Evolutionary conservation across 2,329 filamentous ascomycete genomes (phyloP).

Genomic region (Aspergillus fumigatiaffinis): DNA sequence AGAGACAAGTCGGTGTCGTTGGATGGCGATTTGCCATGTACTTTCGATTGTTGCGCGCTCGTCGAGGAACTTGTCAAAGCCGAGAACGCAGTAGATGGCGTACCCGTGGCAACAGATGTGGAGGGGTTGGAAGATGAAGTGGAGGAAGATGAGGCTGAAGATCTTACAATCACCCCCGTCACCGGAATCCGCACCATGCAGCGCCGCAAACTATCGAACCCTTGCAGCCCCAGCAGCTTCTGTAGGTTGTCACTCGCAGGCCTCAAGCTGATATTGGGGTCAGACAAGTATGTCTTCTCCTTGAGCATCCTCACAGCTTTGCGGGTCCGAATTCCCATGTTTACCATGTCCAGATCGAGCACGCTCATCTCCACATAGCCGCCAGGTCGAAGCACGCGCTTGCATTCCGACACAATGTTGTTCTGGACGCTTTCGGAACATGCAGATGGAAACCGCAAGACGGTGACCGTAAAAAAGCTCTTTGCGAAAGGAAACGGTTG

Average conservation of each 20-base stretch:
- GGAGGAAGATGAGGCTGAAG: constrained; percentile 39
- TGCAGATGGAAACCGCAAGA: constrained; percentile 45
- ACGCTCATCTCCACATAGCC: constrained; percentile 49
- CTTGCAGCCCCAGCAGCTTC: constrained; percentile 41
- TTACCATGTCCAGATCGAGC: constrained; percentile 48
- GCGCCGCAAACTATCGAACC: constrained; percentile 47
- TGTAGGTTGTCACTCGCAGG: constrained; percentile 48
- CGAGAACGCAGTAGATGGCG: constrained; percentile 22
- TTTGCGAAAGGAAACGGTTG: constrained; percentile 45
- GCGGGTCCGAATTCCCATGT: constrained; percentile 46
- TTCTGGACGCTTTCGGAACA: constrained; percentile 42
- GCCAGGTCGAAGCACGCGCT: constrained; percentile 46
- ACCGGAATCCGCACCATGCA: constrained; percentile 49
- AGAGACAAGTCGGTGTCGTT: constrained; percentile 46
- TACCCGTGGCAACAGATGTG: constrained; percentile 23
- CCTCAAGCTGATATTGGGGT: constrained; percentile 43
- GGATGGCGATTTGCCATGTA: constrained; percentile 28
- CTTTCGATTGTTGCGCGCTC: constrained; percentile 13
- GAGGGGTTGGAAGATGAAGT: constrained; percentile 37
- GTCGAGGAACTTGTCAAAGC: constrained; percentile 21
- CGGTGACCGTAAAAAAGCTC: constrained; percentile 44
- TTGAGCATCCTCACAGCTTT: constrained; percentile 45
- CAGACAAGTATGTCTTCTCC: constrained; percentile 41
- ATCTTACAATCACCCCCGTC: constrained; percentile 41
- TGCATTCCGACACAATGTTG: constrained; percentile 47